These are phyloP conservation scores for Plasmodium sp. DNA, from an alignment of 169 alveolate species.

Conservation along the genomic window DNA sequence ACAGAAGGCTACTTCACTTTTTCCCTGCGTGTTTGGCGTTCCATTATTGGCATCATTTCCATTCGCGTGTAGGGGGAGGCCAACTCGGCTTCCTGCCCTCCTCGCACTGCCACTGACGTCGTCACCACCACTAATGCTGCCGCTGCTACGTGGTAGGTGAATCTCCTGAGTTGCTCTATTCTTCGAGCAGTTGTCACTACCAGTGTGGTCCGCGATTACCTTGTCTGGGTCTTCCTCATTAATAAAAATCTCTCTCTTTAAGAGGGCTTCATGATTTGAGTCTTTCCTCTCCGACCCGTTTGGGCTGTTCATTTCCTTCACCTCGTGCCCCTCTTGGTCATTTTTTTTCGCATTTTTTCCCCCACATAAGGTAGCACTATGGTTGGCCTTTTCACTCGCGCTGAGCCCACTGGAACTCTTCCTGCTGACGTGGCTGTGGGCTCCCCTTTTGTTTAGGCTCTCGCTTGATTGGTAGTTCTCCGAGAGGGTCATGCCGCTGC, in stretches of 20 bases:
- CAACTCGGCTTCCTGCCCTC: background rate
- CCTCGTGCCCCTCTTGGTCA: background rate
- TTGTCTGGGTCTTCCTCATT: background rate
- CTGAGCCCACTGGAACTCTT: background rate
- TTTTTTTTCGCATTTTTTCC: background rate
- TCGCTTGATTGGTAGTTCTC: background rate
- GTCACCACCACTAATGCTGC: background rate
- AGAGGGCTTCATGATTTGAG: background rate
- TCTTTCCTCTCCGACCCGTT: background rate
- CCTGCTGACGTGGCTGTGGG: background rate
- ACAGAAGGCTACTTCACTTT: constrained; percentile 9
- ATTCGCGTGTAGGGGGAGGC: background rate
- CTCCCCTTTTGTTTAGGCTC: background rate
- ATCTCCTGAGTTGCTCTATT: background rate
- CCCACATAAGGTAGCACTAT: background rate
- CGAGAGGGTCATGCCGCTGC: background rate
- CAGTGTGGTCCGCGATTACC: background rate
- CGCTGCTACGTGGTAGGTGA: background rate
- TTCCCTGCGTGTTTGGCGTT: constrained; percentile 6
- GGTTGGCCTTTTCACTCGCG: background rate
- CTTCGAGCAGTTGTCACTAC: background rate
- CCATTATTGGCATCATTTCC: background rate
- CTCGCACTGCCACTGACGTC: background rate
- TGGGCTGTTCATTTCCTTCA: background rate
- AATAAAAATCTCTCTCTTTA: background rate